These are phyloP conservation scores for Solanum paucissectum DNA, from an alignment of 257 asterid species.

Conservation along the genomic window DNA sequence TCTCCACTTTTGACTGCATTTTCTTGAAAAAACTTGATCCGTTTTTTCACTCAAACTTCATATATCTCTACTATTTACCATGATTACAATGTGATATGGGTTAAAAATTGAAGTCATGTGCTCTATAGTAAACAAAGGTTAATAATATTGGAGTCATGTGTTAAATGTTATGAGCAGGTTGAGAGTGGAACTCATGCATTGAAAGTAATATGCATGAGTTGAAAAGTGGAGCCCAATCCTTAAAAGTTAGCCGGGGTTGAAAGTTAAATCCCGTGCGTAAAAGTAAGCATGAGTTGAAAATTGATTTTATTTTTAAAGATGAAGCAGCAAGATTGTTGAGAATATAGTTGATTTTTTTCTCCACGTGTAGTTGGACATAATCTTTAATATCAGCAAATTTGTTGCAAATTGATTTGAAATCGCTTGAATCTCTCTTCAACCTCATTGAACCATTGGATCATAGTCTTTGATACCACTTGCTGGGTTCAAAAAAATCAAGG, in stretches of 20 bases:
- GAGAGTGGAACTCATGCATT: background rate
- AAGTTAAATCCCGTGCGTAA: too few relatives aligned
- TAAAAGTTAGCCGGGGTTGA: background rate
- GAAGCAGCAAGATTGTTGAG: too few relatives aligned
- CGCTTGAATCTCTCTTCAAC: too few relatives aligned
- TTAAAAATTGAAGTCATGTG: background rate
- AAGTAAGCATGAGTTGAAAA: too few relatives aligned
- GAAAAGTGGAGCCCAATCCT: background rate
- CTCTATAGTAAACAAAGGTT: background rate
- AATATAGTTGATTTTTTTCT: too few relatives aligned
- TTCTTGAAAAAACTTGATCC: background rate
- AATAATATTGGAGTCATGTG: background rate
- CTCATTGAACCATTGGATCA: too few relatives aligned
- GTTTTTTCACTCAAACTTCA: background rate
- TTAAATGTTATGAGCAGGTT: background rate
- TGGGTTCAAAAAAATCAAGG: too few relatives aligned
- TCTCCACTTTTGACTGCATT: background rate
- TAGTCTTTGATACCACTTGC: too few relatives aligned
- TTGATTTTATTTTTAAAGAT: too few relatives aligned
- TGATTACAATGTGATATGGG: background rate
- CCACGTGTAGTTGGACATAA: too few relatives aligned
- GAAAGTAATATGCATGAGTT: background rate
- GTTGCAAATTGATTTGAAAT: too few relatives aligned
- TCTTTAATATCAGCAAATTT: too few relatives aligned
- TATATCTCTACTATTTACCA: background rate